These are phyloP conservation scores for Tricholoma sp. DNA, from an alignment of 768 basidiomycete genomes.

Conservation along the genomic window DNA sequence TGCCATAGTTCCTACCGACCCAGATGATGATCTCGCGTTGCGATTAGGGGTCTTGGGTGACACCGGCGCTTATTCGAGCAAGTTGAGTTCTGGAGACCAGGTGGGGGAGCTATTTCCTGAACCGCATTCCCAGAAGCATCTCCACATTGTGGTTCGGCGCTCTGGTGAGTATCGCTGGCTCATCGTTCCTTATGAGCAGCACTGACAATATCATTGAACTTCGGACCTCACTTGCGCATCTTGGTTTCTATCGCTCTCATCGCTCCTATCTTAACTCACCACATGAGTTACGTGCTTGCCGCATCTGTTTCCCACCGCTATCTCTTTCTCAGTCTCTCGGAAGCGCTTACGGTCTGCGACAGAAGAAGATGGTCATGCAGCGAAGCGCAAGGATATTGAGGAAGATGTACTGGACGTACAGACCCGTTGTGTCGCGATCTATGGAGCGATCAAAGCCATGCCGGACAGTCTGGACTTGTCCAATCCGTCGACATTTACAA, in stretches of 20 bases:
- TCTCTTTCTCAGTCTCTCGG: slow-evolving; percentile 7
- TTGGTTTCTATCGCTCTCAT: neutral
- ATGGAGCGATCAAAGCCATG: slow-evolving; percentile 10
- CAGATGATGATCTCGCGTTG: neutral
- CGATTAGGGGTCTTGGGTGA: neutral
- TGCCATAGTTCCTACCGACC: neutral
- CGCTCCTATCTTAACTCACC: no score
- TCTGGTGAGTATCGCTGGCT: neutral
- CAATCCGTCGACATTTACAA: slow-evolving; percentile 10
- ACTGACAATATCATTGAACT: no score
- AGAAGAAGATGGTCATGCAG: slow-evolving; percentile 6
- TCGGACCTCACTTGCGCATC: neutral
- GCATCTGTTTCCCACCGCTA: no score
- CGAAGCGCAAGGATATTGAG: slow-evolving; percentile 4
- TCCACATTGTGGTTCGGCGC: neutral
- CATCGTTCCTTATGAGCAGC: neutral
- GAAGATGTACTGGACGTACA: slow-evolving; percentile 1
- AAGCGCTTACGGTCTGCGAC: slow-evolving; percentile 5
- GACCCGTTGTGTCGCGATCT: slow-evolving; percentile 7
- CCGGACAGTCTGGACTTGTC: slow-evolving; percentile 9
- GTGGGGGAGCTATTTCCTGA: neutral
- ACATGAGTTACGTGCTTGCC: no score
- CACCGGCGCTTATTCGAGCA: neutral
- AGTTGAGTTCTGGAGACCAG: neutral
- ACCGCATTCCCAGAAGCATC: neutral